These are phyloP conservation scores for Magnaporthiopsis poae DNA, from an alignment of 2,329 filamentous ascomycete species.

Conservation along the genomic window DNA sequence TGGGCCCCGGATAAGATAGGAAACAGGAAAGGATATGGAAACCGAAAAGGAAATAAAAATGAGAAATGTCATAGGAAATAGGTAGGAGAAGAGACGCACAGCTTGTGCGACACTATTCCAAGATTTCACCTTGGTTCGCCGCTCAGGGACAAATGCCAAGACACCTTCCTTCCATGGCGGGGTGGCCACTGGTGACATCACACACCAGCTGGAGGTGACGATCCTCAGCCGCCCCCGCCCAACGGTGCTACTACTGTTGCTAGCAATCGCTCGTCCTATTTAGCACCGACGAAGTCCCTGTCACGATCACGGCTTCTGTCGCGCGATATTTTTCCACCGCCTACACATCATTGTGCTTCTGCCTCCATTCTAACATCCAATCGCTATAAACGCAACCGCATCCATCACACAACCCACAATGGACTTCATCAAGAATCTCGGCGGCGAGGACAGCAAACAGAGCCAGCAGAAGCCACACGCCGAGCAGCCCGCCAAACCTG, in stretches of 20 bases:
- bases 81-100: too few species aligned
- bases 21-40: too few species aligned
- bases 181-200: neutral
- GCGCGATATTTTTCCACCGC: neutral
- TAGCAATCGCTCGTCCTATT: neutral
- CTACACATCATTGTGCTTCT: neutral
- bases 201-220: neutral
- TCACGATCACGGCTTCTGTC: neutral
- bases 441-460: slow-evolving; percentile 30
- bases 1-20: too few species aligned
- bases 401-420: slow-evolving; percentile 24
- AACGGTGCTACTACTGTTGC: too few species aligned
- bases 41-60: too few species aligned
- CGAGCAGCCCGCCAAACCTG: slow-evolving; percentile 11
- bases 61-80: too few species aligned
- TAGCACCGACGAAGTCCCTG: neutral
- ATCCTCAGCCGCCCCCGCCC: neutral
- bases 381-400: neutral
- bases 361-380: neutral
- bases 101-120: neutral
- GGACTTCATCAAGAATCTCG: slow-evolving; percentile 46
- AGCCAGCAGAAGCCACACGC: slow-evolving; percentile 19
- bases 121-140: neutral
- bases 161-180: neutral
- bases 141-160: neutral